Evolutionary conservation across 305 asterid genomes (phyloP), one percentile per base, ranked within the genome.

Genomic region (Rubia balearica): DNA sequence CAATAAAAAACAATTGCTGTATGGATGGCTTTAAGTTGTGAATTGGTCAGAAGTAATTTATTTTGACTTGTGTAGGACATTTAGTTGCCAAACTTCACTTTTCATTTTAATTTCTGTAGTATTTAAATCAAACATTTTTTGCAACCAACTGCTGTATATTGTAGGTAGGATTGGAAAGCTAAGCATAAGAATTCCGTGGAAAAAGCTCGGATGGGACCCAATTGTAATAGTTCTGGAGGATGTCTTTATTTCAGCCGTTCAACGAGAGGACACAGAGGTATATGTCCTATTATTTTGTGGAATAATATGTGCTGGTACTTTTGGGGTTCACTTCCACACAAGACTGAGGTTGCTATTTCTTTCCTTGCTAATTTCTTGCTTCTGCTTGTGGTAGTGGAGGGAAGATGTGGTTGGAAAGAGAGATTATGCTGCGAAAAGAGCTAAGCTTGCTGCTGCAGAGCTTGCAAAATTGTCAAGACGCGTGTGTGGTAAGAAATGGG

Each of bases 161-260:
- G 71, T 78, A 93, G 98, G 98, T 49, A 87, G 77, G 57, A 90
- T 93, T 78, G 98, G 98, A 62, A 93, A 89, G 84, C 79, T 93
- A 65, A 93, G 98, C 82, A 90, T 93, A 79, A 89, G 81, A 79
- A 93, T 93, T 72, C 98, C 97, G 56, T 93, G 98, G 98, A 93
- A 93, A 87, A 93, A 93, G 83, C 96, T 93, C 65, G 98, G 98
- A 42, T 90, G 98, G 97, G 98, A 90, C 63, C 98, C 98, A 10
- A 81, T 93, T 33, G 87, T 89, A 66, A 88, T 93, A 79, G 83
- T 84, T 72, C 83, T 93, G 80, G 98, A 93, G 84, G 96, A 90
- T 72, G 86, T 91, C 64, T 84, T 82, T 75, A 78, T 90, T 64
- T 88, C 91, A 74, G 89, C 90, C 68, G 81, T 89, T 76, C 93